Percentiles rank a stretch among this genome's conserved stretches.
phyloP scores from a whole-genome alignment of 768 basidiomycete genomes.

The Termitomyces sp. region DNA sequence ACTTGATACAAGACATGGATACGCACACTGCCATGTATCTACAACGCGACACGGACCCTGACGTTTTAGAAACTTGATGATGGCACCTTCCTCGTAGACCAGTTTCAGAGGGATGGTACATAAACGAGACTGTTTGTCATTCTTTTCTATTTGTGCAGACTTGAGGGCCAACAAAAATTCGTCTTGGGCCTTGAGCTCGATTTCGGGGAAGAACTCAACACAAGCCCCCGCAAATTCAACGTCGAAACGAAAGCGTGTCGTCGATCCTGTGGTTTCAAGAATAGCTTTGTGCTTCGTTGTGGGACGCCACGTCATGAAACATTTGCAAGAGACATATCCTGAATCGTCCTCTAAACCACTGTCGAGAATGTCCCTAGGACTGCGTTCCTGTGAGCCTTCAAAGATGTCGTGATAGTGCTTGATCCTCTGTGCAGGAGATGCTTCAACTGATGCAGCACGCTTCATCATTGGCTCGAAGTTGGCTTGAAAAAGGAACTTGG shows the following conservation, averaged over 20 bases:
- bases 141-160: conserved; percentile 33
- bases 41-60: conserved; percentile 23
- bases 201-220: conserved; percentile 25
- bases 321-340: conserved; percentile 37
- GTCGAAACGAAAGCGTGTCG: conserved; percentile 30
- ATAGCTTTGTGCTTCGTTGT: conserved; percentile 28
- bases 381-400: conserved; percentile 22
- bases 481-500: not conserved
- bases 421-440: conserved; percentile 1
- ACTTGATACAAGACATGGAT: not conserved
- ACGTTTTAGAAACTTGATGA: conserved; percentile 33
- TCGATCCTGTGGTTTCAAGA: conserved; percentile 21
- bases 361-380: conserved; percentile 28
- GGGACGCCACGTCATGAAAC: conserved; percentile 44
- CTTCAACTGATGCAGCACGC: not conserved
- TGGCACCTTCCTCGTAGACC: conserved; percentile 38
- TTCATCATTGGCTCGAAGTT: conserved; percentile 6
- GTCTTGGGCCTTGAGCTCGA: conserved; percentile 40
- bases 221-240: conserved; percentile 32
- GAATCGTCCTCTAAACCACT: conserved; percentile 23
- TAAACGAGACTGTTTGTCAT: conserved; percentile 19
- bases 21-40: conserved; percentile 41
- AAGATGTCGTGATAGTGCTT: conserved; percentile 13
- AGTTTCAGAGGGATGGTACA: conserved; percentile 38
- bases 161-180: conserved; percentile 45